phyloP scores from a whole-genome alignment of 495 filamentous ascomycete genomes.

The Penicillium pulvis region DNA sequence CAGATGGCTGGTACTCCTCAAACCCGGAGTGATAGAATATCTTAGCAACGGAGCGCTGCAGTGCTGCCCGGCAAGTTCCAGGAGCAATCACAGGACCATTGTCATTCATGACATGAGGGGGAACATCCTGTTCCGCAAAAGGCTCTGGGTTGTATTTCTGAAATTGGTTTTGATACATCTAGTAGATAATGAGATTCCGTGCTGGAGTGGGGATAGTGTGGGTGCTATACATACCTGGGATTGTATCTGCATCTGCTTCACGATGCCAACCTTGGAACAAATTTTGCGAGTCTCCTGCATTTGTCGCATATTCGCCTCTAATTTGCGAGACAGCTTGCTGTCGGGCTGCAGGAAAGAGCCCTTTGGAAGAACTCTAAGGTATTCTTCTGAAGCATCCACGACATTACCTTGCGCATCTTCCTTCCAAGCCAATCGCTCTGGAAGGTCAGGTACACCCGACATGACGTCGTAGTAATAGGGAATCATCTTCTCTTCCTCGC shows the following conservation, averaged over 20 bases:
- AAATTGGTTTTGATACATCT: slow-evolving; percentile 98
- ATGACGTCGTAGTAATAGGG: slow-evolving; percentile 94
- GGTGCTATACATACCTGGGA: slow-evolving; percentile 67
- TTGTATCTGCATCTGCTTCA: slow-evolving; percentile 99
- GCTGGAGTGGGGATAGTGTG: neutral
- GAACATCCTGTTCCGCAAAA: slow-evolving; percentile 81
- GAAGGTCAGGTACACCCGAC: slow-evolving; percentile 81
- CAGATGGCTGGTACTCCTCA: slow-evolving; percentile 95
- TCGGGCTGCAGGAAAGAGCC: slow-evolving; percentile 78
- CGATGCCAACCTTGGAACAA: slow-evolving; percentile 91
- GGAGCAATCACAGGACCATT: slow-evolving; percentile 84
- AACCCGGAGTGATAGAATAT: slow-evolving; percentile 97
- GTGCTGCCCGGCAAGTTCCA: slow-evolving; percentile 73
- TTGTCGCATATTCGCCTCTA: slow-evolving; percentile 89
- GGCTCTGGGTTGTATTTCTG: slow-evolving; percentile 94
- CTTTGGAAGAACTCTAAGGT: slow-evolving; percentile 68
- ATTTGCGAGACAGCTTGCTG: slow-evolving; percentile 71
- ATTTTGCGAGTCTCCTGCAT: slow-evolving; percentile 98
- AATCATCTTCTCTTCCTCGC: slow-evolving; percentile 73
- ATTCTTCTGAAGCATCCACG: slow-evolving; percentile 81
- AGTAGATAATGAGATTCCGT: slow-evolving; percentile 12
- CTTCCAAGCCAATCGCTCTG: slow-evolving; percentile 74
- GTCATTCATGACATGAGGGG: slow-evolving; percentile 82
- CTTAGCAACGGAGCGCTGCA: slow-evolving; percentile 90
- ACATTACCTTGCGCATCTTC: slow-evolving; percentile 86